Conservation (phyloP, 805 yeast genomes). For the Pichia scutulata region DNA sequence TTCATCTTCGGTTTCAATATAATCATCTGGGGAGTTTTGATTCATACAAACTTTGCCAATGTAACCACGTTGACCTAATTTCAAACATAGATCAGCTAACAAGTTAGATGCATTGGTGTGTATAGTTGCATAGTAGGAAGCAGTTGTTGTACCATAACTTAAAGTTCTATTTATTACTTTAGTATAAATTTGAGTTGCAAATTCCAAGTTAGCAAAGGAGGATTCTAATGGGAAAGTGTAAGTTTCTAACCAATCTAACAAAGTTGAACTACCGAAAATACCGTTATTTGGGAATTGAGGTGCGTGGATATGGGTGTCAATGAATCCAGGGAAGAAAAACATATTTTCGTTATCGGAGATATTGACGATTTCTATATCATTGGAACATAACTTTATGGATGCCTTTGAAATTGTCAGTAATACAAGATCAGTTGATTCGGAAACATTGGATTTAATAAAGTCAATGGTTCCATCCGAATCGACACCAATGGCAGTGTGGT, state of each 20-base stretch:
- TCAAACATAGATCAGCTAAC: conserved; percentile 63
- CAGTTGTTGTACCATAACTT: conserved; percentile 81
- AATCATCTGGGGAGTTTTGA: conserved; percentile 66
- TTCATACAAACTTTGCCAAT: conserved; percentile 96
- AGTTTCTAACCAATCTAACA: conserved; percentile 80
- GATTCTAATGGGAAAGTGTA: conserved; percentile 90
- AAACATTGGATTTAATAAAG: conserved; percentile 20
- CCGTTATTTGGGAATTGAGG: conserved; percentile 79
- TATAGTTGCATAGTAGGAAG: conserved; percentile 85
- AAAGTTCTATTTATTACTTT: conserved; percentile 66
- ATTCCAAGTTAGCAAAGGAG: conserved; percentile 42
- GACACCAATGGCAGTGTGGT: conserved; percentile 58
- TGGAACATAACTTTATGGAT: conserved; percentile 7
- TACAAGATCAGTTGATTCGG: not conserved
- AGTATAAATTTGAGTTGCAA: conserved; percentile 57
- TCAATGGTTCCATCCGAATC: conserved; percentile 46
- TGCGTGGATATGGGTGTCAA: conserved; percentile 81
- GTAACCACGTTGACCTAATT: conserved; percentile 75
- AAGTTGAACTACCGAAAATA: conserved; percentile 75
- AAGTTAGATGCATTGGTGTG: conserved; percentile 69
- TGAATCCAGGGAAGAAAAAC: conserved; percentile 77
- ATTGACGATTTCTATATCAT: conserved; percentile 28
- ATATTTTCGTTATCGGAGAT: conserved; percentile 30
- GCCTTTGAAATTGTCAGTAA: conserved; percentile 7
- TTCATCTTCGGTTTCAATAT: conserved; percentile 48